These are phyloP conservation scores for Pseudoscleropodium purum DNA, from an alignment of 225 moss, liverwort and hornwort genomes.

Conservation along the genomic window DNA sequence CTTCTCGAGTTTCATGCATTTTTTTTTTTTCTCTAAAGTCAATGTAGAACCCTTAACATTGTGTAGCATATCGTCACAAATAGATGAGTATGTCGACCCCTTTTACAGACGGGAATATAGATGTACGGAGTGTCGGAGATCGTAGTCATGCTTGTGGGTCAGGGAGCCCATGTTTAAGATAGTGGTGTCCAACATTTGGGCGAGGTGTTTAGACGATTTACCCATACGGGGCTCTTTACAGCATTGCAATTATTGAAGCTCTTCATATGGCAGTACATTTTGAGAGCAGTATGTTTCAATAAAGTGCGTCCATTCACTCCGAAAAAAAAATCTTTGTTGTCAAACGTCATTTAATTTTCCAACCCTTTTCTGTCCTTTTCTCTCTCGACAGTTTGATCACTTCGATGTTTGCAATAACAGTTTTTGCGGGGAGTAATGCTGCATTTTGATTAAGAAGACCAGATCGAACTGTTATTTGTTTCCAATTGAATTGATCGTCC, in stretches of 20 bases:
- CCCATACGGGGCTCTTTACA: neutral
- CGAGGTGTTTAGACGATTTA: neutral
- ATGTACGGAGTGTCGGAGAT: neutral
- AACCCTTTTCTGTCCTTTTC: neutral
- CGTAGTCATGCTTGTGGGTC: neutral
- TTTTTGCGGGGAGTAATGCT: neutral
- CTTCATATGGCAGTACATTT: neutral
- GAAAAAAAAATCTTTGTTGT: neutral
- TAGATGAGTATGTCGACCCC: conserved; percentile 3
- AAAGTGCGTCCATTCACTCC: neutral
- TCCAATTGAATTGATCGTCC: neutral
- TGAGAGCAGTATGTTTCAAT: neutral
- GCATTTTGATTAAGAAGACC: neutral
- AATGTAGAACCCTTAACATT: neutral
- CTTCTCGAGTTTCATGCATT: conserved; percentile 1
- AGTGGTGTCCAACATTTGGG: conserved; percentile 11
- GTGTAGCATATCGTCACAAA: neutral
- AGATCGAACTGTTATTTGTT: no score
- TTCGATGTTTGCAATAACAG: neutral
- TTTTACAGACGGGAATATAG: neutral
- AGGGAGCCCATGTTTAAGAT: neutral
- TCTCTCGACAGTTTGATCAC: neutral
- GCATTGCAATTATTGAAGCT: neutral
- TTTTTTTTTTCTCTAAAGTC: neutral
- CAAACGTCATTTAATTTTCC: neutral